Conservation (phyloP, 148 eudicot species). For the Camellia sinensis region DNA sequence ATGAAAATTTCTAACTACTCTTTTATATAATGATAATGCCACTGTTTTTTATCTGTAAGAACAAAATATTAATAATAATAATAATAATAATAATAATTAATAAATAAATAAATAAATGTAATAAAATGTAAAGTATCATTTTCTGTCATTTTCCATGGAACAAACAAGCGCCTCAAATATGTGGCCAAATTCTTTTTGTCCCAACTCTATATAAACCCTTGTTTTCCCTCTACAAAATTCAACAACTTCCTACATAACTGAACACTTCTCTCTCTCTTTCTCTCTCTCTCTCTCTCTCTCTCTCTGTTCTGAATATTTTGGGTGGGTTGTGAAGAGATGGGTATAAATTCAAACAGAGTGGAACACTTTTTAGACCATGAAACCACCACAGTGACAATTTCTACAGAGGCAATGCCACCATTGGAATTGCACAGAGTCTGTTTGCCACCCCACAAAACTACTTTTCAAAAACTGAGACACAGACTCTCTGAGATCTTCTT, state of each 20-base stretch:
- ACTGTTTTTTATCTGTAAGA: no score
- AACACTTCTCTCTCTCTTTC: background rate
- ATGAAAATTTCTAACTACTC: no score
- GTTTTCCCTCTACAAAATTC: background rate
- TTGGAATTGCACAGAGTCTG: conserved; percentile 63
- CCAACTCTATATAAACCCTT: background rate
- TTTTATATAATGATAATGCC: no score
- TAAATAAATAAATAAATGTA: no score
- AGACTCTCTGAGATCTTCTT: conserved; percentile 73
- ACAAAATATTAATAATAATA: no score
- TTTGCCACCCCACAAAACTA: conserved; percentile 62
- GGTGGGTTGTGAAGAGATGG: conserved; percentile 22
- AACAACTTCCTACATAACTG: background rate
- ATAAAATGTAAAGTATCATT: no score
- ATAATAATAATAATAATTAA: no score
- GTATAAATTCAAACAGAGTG: conserved; percentile 60
- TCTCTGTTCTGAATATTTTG: background rate
- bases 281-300: background rate
- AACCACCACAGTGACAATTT: conserved; percentile 5
- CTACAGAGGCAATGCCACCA: conserved; percentile 17
- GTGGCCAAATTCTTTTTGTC: background rate
- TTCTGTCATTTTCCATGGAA: no score
- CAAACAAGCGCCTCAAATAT: no score
- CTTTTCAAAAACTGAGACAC: conserved; percentile 50
- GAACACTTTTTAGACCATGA: conserved; percentile 48